These are phyloP conservation scores for Pyrenula aspistea DNA, from an alignment of 495 filamentous ascomycete species.

Conservation along the genomic window DNA sequence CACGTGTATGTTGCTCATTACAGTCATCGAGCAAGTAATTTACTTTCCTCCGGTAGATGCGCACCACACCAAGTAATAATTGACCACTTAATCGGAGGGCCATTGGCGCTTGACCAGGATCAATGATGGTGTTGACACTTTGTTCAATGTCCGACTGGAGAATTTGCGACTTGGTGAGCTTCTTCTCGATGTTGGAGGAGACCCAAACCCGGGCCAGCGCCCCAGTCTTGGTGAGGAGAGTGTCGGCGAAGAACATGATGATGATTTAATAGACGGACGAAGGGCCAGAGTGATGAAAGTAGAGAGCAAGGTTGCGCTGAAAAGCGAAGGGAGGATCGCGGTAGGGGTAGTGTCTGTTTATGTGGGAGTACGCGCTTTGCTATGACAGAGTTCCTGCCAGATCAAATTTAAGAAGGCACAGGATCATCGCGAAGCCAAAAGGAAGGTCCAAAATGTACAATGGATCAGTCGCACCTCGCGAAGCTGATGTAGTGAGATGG, in stretches of 20 bases:
- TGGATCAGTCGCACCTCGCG: no score
- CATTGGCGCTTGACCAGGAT: conserved; percentile 87
- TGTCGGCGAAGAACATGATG: conserved; percentile 95
- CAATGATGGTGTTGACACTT: conserved; percentile 89
- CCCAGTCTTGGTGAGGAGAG: conserved; percentile 89
- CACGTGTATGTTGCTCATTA: conserved; percentile 91
- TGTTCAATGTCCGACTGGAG: conserved; percentile 84
- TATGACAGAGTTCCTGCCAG: neutral
- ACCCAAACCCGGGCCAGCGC: conserved; percentile 96
- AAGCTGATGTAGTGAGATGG: no score
- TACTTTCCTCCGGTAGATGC: conserved; percentile 95
- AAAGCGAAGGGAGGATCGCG: neutral
- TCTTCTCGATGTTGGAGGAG: conserved; percentile 93
- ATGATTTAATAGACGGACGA: neutral
- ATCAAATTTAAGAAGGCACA: neutral
- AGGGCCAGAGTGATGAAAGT: neutral
- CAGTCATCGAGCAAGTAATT: conserved; percentile 94
- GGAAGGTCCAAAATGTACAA: neutral
- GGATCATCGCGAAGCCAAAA: neutral
- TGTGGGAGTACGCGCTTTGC: neutral
- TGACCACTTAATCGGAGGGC: conserved; percentile 89
- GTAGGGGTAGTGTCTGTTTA: neutral
- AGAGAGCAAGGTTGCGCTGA: neutral
- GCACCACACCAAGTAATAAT: conserved; percentile 84
- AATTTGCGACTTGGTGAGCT: conserved; percentile 89